phyloP scores from a whole-genome alignment of 176 grass and related monocot species.

The Chloris gayana region DNA sequence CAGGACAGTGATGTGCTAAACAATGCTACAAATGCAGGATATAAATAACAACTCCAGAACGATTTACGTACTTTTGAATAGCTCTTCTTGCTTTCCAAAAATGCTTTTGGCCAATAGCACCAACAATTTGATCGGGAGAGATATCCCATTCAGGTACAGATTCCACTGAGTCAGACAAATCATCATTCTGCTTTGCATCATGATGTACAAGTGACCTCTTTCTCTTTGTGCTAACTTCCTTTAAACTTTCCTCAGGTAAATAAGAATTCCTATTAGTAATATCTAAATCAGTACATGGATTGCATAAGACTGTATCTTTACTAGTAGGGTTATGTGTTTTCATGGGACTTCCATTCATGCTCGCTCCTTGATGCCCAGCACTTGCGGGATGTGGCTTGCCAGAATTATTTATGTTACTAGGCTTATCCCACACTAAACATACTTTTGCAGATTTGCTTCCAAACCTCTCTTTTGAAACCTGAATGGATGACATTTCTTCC shows the following conservation, averaged over 20 bases:
- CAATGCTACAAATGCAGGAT: conserved; percentile 1
- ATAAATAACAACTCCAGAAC: background rate
- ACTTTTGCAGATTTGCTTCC: conserved; percentile 20
- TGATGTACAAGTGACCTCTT: conserved; percentile 18
- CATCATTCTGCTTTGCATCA: conserved; percentile 33
- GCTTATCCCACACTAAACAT: conserved; percentile 8
- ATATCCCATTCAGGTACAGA: conserved; percentile 32
- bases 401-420: background rate
- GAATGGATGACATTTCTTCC: conserved; percentile 14
- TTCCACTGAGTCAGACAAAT: conserved; percentile 36
- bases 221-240: conserved; percentile 15
- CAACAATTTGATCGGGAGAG: conserved; percentile 60
- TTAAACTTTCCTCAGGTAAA: conserved; percentile 11
- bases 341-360: conserved; percentile 11
- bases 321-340: conserved; percentile 17
- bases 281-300: conserved; percentile 20
- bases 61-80: conserved; percentile 60
- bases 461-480: conserved; percentile 15
- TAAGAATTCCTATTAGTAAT: conserved; percentile 6
- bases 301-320: conserved; percentile 11
- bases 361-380: background rate
- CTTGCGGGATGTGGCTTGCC: background rate
- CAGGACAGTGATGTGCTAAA: background rate
- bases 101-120: conserved; percentile 60
- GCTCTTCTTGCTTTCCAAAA: conserved; percentile 67